phyloP scores from a whole-genome alignment of 2,329 filamentous ascomycete genomes.

The Neodidymelliopsis sp. region DNA sequence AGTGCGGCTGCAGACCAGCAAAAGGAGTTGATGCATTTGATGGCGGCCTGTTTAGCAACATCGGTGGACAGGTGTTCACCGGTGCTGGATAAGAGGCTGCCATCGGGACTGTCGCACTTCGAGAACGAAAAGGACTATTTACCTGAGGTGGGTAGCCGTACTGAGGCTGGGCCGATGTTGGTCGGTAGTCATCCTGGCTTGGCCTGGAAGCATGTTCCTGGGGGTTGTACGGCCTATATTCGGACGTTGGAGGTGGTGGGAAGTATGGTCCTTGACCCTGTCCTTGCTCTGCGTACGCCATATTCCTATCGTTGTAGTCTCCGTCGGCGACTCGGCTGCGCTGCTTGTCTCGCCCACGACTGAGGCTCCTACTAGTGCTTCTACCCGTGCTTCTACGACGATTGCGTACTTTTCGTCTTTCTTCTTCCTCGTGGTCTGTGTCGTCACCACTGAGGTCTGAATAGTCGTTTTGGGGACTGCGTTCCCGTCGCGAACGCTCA shows the following conservation, averaged over 20 bases:
- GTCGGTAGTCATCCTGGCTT: constrained; percentile 30
- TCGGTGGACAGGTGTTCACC: constrained; percentile 31
- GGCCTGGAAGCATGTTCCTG: constrained; percentile 41
- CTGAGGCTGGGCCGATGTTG: constrained; percentile 34
- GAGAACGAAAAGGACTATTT: constrained; percentile 44
- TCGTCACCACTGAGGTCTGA: constrained; percentile 41
- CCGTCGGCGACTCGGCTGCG: constrained; percentile 36
- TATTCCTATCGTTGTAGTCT: constrained; percentile 32
- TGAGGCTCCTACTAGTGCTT: constrained; percentile 33
- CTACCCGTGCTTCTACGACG: constrained; percentile 39
- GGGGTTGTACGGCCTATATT: constrained; percentile 47
- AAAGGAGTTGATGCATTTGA: constrained; percentile 28
- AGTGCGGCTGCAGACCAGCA: constrained; percentile 22
- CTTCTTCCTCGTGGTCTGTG: constrained; percentile 42
- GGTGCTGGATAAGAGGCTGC: constrained; percentile 31
- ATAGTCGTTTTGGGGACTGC: constrained; percentile 36
- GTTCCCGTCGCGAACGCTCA: constrained; percentile 36
- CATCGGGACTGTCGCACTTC: constrained; percentile 36
- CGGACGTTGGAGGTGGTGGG: constrained; percentile 42
- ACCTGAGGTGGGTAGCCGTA: constrained; percentile 46
- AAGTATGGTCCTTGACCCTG: constrained; percentile 37
- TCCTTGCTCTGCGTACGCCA: constrained; percentile 39
- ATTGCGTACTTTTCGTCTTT: constrained; percentile 30
- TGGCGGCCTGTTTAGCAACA: constrained; percentile 30
- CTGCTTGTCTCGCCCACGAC: constrained; percentile 38